Base-by-base conservation (phyloP, 805 yeast genomes). In the Metschnikowia noctiluminum region DNA sequence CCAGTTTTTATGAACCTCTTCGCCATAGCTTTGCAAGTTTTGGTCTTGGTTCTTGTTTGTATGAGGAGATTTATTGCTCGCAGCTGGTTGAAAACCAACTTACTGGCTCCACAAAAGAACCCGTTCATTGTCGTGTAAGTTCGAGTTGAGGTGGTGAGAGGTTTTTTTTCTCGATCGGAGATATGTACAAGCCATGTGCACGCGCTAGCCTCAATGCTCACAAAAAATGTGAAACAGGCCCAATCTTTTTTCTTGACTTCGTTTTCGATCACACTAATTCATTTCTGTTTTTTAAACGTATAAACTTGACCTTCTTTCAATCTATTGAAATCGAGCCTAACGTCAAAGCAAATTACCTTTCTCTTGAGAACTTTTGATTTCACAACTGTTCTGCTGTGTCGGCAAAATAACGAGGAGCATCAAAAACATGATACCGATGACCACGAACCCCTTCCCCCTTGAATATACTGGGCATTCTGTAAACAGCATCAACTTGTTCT, bases 391-490 rank as follows among this genome's bases (percentile, higher is more conserved):
- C 49, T 5, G 42, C 39, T 12, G 51, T 47, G 39, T 62, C 71
- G 10, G 71, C 76, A 60, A 79, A 89, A 63, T 91, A 91, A 54
- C 96, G 78, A 3, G 99, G 99, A 65, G 87, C 94, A 56, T 89
- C 94, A 66, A 94, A 90, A 0, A 94, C 99, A 65, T 94, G 98
- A 74, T 86, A 94, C 55, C 81, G 76, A 66, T 94, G 99, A 1
- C 92, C 98, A 55, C 96, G 81, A 26, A 90, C 91, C 41, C 99
- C 99, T 30, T 87, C 91, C 10, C 96, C 97, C 54, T 81, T 76
- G 67, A 92, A 90, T 58, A 79, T 69, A 7, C 70, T 67, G 1
- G 98, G 98, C 80, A 90, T 89, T 58, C 87, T 76, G 59, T 83
- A 73, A 45, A 78, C 83, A 49, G 76, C 78, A 16, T 80, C 79